Base-by-base conservation (phyloP, 306 rosid genomes). In the Cucurbita ficifolia region DNA sequence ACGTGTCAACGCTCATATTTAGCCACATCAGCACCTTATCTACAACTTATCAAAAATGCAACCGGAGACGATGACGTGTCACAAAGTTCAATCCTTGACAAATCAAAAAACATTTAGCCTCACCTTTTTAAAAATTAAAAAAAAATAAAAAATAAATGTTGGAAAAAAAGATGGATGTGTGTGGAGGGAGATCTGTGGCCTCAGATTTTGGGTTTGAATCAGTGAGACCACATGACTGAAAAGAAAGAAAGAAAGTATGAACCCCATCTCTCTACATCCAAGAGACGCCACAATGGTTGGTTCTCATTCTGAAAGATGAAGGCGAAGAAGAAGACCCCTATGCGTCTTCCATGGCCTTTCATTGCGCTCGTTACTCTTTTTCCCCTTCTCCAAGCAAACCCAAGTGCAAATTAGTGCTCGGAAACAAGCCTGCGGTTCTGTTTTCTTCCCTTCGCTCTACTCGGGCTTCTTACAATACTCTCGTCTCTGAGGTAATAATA, bases 331-430 rank as follows among this genome's bases (percentile, higher is more conserved):
- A 81, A 55, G 19, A 58, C 22, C 59, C 72, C 14, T 69, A 86
- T 83, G 96, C 89, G 64, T 83, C 90, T 87, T 83, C 90, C 85
- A 93, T 93, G 98, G 98, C 98, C 81, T 76, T 79, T 77, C 86
- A 88, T 82, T 88, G 76, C 57, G 85, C 84, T 84, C 82, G 74
- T 82, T 83, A 68, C 76, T 76, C 88, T 75, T 80, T 87, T 68
- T 74, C 87, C 45, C 85, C 83, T 57, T 92, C 88, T 29, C 84
- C 86, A 48, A 11, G 67, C 82, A 79, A 59, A 70, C 61, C 79
- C 59, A 40, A 43, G 36, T 56, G 79, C 29, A 77, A 80, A 65
- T 67, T 81, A 14, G 76, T 86, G 17, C 70, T 22, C 14, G 84
- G 80, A 81, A 80, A 83, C 81, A 88, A 77, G 52, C 82, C 88